These are phyloP conservation scores for Clarireedia monteithiana DNA, from an alignment of 2,329 filamentous ascomycete genomes.

Conservation along the genomic window DNA sequence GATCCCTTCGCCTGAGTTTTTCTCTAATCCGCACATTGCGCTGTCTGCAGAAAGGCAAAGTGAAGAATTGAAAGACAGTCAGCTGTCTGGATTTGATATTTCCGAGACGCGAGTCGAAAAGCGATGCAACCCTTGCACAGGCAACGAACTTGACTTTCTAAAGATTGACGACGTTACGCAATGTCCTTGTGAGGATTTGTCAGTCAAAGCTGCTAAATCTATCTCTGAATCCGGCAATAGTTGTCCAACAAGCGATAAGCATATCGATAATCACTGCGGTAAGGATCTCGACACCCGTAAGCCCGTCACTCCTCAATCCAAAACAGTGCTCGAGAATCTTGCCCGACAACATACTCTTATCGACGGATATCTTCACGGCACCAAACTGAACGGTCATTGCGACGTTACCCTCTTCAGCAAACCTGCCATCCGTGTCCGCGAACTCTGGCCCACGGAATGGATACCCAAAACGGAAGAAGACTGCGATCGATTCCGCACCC, in stretches of 20 bases:
- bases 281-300: neutral
- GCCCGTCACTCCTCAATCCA: neutral
- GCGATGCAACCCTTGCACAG: neutral
- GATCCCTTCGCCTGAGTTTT: too few relatives aligned
- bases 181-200: neutral
- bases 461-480: neutral
- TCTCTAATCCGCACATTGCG: neutral
- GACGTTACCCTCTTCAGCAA: neutral
- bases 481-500: neutral
- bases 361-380: neutral
- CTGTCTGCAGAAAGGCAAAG: neutral
- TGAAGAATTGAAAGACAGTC: neutral
- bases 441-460: conserved; percentile 4
- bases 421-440: neutral
- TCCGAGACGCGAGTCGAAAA: neutral
- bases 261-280: neutral
- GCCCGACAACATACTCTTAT: neutral
- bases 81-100: neutral
- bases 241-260: neutral
- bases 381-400: neutral
- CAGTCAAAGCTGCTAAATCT: neutral
- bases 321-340: neutral
- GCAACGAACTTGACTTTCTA: neutral
- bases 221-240: neutral
- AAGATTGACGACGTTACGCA: neutral